Evolutionary conservation across 768 basidiomycete genomes (phyloP).

Genomic region (Lentinula guzmanii): DNA sequence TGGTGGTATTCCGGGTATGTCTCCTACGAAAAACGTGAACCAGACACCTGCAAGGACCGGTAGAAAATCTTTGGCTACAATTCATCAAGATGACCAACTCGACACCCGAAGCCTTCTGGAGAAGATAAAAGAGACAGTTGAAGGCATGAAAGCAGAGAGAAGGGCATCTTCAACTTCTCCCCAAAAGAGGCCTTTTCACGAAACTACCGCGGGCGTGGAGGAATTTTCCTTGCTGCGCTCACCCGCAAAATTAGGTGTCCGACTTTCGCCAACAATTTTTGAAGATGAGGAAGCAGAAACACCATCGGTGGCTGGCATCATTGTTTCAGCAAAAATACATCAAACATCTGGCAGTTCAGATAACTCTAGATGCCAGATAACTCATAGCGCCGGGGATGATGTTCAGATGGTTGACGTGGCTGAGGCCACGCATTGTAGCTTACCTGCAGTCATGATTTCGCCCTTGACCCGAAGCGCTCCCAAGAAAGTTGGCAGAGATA

Average conservation of each 20-base stretch:
- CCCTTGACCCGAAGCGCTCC: neutral
- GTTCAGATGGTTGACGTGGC: neutral
- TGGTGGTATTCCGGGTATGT: slow-evolving; percentile 49
- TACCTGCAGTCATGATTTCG: neutral
- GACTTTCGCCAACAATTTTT: neutral
- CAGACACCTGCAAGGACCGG: neutral
- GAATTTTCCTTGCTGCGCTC: slow-evolving; percentile 5
- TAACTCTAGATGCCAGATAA: neutral
- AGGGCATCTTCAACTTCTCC: slow-evolving; percentile 1
- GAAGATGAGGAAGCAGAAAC: neutral
- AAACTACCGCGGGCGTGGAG: neutral
- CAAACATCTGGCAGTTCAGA: neutral
- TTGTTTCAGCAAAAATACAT: too few relatives aligned
- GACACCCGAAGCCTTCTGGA: slow-evolving; percentile 39
- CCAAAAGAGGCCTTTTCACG: neutral
- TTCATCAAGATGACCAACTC: slow-evolving; percentile 18
- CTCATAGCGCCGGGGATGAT: neutral
- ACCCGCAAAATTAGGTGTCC: neutral
- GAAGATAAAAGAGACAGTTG: slow-evolving; percentile 43
- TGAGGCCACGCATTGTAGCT: neutral
- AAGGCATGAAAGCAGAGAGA: slow-evolving; percentile 36
- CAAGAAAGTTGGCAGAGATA: neutral
- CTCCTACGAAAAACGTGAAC: slow-evolving; percentile 13
- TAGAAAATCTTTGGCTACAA: neutral
- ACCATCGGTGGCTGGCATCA: neutral